Percentiles rank a stretch among this genome's conserved stretches.
Evolutionary conservation across 2,329 filamentous ascomycete species (phyloP).

Genomic region (Rutstroemia sp.): DNA sequence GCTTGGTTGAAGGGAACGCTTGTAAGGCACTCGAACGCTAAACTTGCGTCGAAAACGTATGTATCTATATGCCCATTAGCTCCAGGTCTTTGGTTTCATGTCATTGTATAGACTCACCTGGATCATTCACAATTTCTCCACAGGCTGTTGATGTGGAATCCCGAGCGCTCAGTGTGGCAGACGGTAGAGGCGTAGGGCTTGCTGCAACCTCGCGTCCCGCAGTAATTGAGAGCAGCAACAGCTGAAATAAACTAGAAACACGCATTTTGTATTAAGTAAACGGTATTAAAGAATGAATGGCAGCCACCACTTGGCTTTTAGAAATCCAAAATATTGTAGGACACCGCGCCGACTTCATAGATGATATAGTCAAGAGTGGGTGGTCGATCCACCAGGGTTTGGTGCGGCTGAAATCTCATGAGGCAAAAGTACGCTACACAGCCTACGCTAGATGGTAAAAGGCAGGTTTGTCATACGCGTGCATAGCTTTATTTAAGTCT

Average conservation of each 20-base stretch:
- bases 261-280: not conserved
- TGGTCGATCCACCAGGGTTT: too few relatives aligned
- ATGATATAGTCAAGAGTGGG: not conserved
- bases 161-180: conserved; percentile 3
- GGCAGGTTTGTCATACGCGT: not conserved
- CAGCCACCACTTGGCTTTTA: not conserved
- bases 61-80: conserved; percentile 7
- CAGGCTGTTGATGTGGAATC: conserved; percentile 14
- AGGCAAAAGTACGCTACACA: not conserved
- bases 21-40: conserved; percentile 35
- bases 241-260: not conserved
- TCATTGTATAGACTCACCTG: not conserved
- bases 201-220: not conserved
- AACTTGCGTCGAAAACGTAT: conserved; percentile 13
- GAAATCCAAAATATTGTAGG: not conserved
- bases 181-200: not conserved
- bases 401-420: conserved; percentile 1
- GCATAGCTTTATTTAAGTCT: not conserved
- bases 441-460: not conserved
- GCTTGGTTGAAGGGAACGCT: conserved; percentile 39
- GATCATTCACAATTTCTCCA: conserved; percentile 13
- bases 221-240: not conserved
- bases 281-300: not conserved
- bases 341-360: not conserved
- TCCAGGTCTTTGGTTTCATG: not conserved